These are phyloP conservation scores for Ramaria sp. DNA, from an alignment of 768 basidiomycete genomes.

Conservation along the genomic window DNA sequence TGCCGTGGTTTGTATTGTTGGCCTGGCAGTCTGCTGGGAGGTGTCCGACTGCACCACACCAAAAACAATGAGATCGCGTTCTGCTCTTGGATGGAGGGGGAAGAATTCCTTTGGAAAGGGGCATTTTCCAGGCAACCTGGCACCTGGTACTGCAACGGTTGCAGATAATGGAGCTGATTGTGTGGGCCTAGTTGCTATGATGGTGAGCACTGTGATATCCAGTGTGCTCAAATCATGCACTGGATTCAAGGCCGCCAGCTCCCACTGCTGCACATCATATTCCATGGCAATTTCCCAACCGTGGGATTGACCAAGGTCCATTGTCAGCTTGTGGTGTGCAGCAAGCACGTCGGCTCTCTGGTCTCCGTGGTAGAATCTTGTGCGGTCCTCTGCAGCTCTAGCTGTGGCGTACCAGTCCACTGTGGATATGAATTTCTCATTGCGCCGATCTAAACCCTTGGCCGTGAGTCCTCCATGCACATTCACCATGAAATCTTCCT, in stretches of 20 bases:
- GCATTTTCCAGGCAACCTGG: neutral
- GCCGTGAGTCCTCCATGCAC: conserved; percentile 4
- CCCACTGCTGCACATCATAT: neutral
- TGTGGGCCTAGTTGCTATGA: neutral
- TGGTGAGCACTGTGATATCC: neutral
- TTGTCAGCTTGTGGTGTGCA: too few relatives aligned
- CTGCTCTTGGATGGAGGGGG: too few relatives aligned
- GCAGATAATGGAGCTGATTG: neutral
- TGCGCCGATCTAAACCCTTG: conserved; percentile 14
- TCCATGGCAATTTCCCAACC: too few relatives aligned
- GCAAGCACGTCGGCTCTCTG: too few relatives aligned
- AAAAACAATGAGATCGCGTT: too few relatives aligned
- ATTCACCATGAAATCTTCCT: too few relatives aligned
- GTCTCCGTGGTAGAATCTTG: too few relatives aligned
- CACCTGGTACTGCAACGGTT: neutral
- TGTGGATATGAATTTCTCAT: conserved; percentile 13
- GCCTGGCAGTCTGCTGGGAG: conserved; percentile 23
- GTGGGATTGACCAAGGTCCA: too few relatives aligned
- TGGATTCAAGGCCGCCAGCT: neutral
- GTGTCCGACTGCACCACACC: too few relatives aligned
- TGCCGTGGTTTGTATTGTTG: too few relatives aligned
- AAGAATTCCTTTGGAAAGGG: too few relatives aligned
- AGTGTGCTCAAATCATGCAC: neutral
- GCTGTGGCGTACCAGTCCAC: neutral
- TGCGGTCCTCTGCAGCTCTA: neutral